Conservation (phyloP, 495 filamentous ascomycete species). For the Aspergillus heteromorphus region DNA sequence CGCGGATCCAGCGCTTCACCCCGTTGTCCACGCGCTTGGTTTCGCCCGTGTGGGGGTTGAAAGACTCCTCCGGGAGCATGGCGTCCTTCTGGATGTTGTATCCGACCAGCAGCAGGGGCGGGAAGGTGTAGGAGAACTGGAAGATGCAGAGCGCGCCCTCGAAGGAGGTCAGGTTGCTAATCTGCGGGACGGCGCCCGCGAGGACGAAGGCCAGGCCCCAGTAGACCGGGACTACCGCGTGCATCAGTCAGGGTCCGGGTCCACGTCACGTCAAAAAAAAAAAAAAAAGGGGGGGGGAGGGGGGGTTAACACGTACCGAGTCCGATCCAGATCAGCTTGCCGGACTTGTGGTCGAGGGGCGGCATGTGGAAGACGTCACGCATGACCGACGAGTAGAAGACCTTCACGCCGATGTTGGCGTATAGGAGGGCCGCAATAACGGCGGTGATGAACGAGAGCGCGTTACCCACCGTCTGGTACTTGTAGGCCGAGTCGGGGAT, state of each 20-base stretch:
- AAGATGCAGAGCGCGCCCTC: constrained; percentile 1
- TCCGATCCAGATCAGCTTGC: neutral
- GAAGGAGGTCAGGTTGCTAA: constrained; percentile 1
- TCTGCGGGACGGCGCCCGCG: neutral
- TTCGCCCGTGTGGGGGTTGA: neutral
- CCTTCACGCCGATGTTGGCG: neutral
- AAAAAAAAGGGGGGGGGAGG: neutral
- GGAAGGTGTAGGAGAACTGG: constrained; percentile 1
- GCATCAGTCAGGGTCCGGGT: neutral
- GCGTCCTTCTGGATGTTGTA: constrained; percentile 2
- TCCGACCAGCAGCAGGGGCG: neutral
- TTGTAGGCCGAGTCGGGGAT: neutral
- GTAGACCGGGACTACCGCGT: neutral
- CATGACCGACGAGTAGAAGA: neutral
- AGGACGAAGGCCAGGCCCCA: neutral
- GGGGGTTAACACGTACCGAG: neutral
- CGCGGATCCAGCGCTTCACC: neutral
- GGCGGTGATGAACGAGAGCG: neutral
- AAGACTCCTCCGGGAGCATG: neutral
- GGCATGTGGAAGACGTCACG: neutral
- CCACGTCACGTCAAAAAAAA: too few species aligned
- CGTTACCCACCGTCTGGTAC: neutral
- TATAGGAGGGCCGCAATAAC: neutral
- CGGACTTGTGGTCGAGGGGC: neutral
- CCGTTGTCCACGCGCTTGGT: neutral